Evolutionary conservation across 2,329 filamentous ascomycete species (phyloP).

Genomic region (Claviceps pazoutovae): DNA sequence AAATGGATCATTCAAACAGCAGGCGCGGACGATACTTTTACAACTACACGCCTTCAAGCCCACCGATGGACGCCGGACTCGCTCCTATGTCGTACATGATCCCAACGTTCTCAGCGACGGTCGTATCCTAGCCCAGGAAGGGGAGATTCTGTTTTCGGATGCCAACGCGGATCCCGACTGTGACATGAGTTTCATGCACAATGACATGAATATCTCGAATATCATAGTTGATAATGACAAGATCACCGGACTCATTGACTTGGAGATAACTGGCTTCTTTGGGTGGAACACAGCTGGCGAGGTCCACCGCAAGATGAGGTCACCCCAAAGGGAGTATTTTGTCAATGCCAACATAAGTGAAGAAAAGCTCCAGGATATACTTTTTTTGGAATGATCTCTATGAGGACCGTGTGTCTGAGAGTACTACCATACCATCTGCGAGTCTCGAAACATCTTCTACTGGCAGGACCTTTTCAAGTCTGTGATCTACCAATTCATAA

Average conservation of each 20-base stretch:
- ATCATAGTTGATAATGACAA: slow-evolving; percentile 23
- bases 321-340: slow-evolving; percentile 12
- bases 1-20: slow-evolving; percentile 3
- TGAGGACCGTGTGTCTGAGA: neutral
- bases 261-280: slow-evolving; percentile 28
- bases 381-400: neutral
- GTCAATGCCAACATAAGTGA: neutral
- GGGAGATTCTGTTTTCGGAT: slow-evolving; percentile 17
- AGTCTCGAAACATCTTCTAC: too few relatives aligned
- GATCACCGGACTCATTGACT: slow-evolving; percentile 26
- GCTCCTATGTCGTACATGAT: neutral
- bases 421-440: too few relatives aligned
- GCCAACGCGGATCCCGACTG: slow-evolving; percentile 6
- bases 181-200: slow-evolving; percentile 24
- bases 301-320: slow-evolving; percentile 14
- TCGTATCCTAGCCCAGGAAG: slow-evolving; percentile 18
- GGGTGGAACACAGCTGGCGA: slow-evolving; percentile 17
- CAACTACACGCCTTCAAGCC: neutral
- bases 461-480: too few relatives aligned
- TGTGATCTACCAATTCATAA: too few relatives aligned
- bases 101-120: neutral
- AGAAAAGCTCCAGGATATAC: neutral
- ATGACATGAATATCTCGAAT: slow-evolving; percentile 24
- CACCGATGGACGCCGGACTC: neutral
- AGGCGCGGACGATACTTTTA: slow-evolving; percentile 1